These are phyloP conservation scores for Arachis stenosperma DNA, from an alignment of 306 rosid genomes.

Conservation along the genomic window DNA sequence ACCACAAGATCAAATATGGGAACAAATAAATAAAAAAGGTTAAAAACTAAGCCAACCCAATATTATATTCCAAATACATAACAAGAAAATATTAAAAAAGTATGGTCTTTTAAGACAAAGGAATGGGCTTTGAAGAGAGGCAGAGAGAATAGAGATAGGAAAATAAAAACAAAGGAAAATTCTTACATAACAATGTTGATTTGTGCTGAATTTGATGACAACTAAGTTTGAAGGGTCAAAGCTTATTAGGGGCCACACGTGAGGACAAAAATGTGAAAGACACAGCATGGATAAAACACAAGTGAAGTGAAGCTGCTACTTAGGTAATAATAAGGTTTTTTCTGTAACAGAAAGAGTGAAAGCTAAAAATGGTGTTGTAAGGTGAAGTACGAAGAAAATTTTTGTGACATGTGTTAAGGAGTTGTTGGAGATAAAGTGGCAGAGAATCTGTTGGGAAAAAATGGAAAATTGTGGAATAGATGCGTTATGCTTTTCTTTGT, in stretches of 20 bases:
- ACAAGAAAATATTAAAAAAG: background rate
- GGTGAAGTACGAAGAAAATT: background rate
- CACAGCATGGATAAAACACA: background rate
- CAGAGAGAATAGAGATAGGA: too few species aligned
- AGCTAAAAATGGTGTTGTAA: background rate
- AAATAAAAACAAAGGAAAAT: background rate
- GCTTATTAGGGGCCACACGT: background rate
- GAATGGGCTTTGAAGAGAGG: background rate
- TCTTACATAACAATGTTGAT: background rate
- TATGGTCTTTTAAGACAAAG: background rate
- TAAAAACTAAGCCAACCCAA: background rate
- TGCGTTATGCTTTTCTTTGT: background rate
- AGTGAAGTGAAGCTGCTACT: background rate
- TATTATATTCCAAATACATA: background rate
- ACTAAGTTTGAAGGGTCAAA: background rate
- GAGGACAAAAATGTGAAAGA: background rate
- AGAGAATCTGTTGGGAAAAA: background rate
- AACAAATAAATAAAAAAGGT: background rate
- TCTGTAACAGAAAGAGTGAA: background rate
- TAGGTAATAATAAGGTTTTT: background rate
- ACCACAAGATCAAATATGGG: background rate
- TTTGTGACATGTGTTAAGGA: background rate
- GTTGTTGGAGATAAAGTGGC: constrained; percentile 1
- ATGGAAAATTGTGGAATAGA: background rate
- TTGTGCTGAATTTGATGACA: background rate